Base-by-base conservation (phyloP, 1,139 yeast species). In the Blastobotrys niveus region DNA sequence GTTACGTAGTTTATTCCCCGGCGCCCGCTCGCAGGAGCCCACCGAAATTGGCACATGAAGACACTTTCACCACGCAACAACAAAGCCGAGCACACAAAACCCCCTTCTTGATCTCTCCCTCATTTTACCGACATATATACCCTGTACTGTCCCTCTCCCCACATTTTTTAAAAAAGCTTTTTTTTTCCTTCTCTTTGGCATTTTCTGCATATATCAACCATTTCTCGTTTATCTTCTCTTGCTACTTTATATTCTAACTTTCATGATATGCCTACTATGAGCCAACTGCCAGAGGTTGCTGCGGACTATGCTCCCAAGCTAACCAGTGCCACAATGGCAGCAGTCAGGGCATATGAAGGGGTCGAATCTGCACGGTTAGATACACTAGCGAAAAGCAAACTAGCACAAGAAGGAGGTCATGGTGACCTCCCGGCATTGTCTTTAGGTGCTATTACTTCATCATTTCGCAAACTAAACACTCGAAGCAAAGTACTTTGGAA, bases 401-500 rank as follows among this genome's bases (percentile, higher is more conserved):
- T 45, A 46, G 42, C 48, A 24, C 19, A 14, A 12, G 27, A 24
- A 26, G 42, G 35, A 21, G 10, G 15, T 8, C n/a, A n/a, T n/a
- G n/a, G n/a, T n/a, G 42, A 44, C 5, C 38, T 46, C 22, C 50
- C 53, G 2, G 38, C 43, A 2, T 34, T 51, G 19, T 51, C 54
- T 17, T 30, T 51, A 17, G 40, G 48, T 2, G 47, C 50, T 6
- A 42, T 52, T 9, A 48, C 53, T 3, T 38, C 53, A n/a, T 48
- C 49, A 38, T 26, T 52, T 30, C n/a, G 45, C 14, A 38, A 38
- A 34, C 40, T 47, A 19, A 48, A 49, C 40, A 35, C 51, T 19
- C 54, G 55, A 29, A 38, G 50, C 17, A 39, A 46, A n/a, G 43
- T 40, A 1, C 45, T 61, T 4, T 51, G 56, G 5, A 48, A 43